A percentile compares a stretch with the other conserved stretches of the same genome.
These are phyloP conservation scores for Colletotrichum sp. DNA, from an alignment of 2,329 filamentous ascomycete species.

Conservation along the genomic window DNA sequence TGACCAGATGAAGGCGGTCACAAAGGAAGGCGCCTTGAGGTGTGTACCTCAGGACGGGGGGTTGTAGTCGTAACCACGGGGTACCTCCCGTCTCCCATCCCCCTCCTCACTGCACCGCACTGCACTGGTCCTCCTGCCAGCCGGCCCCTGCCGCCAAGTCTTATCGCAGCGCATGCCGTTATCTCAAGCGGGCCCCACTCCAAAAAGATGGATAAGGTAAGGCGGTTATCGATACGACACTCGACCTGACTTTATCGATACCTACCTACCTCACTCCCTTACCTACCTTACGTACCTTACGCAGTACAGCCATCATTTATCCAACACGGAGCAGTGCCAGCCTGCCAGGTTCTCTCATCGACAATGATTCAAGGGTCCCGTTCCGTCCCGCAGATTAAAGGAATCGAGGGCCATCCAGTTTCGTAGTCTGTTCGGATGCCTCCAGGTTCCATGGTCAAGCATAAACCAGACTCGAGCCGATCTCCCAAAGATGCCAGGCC, in stretches of 20 bases:
- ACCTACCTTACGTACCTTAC: too few species aligned
- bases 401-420: neutral
- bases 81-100: neutral
- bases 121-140: neutral
- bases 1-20: neutral
- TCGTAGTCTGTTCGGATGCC: slow-evolving; percentile 12
- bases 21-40: neutral
- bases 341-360: neutral
- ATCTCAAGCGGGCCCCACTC: neutral
- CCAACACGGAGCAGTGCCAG: neutral
- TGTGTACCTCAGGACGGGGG: neutral
- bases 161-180: slow-evolving; percentile 9
- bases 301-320: neutral
- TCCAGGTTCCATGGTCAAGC: slow-evolving; percentile 11
- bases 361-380: slow-evolving; percentile 1
- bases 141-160: neutral
- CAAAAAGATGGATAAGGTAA: neutral
- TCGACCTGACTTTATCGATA: neutral
- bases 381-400: slow-evolving; percentile 6
- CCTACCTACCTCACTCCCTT: neutral
- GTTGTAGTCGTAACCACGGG: neutral
- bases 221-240: neutral
- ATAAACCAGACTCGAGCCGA: slow-evolving; percentile 16
- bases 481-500: neutral
- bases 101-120: neutral